Base-by-base conservation (phyloP, 1,284 basidiomycete species). In the Fomitopsis pinicola region DNA sequence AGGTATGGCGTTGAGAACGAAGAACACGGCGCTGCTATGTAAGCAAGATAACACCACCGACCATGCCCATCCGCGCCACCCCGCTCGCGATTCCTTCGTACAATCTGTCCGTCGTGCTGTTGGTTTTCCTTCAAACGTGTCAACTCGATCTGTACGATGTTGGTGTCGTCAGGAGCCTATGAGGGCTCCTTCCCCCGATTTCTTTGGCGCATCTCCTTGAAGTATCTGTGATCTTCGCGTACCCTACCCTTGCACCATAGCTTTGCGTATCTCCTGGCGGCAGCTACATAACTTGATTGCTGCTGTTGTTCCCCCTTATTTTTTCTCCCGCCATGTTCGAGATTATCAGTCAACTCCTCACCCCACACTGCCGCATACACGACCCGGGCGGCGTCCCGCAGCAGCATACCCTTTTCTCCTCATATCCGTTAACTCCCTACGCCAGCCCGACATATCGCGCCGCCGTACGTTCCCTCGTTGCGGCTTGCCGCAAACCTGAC, bases 21-120 rank as follows among this genome's bases (percentile, higher is more conserved):
- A 5, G 70, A 76, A 56, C 65, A 65, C 48, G 72, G 72, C 60
- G 70, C 69, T 44, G 72, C 74, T 62, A 79, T 75, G 42, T 78
- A 74, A 62, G 54, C 53, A 44, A 35, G 48, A 17, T 5, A 33
- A 26, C 12, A n/a, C 15, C 26, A 19, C 22, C 22, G 22, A 38
- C 14, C 50, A 22, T 42, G 28, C 12, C 48, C 5, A 42, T 17
- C 26, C n/a, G 35, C 53, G 53, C 42, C 22, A 45, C 40, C 42
- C 9, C 36, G 17, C 38, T 55, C 17, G 33, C 50, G 19, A n/a
- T 15, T n/a, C 33, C 50, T 5, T 17, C 35, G 8, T 17, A n/a
- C 35, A 54, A 36, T 22, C 12, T 26, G 52, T 54, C 35, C 10
- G 5, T 38, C 52, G 8, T 3, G 33, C 35, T n/a, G 9, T 38